These are phyloP conservation scores for Rhamnella rubrinervis DNA, from an alignment of 331 rosid genomes.

Conservation along the genomic window DNA sequence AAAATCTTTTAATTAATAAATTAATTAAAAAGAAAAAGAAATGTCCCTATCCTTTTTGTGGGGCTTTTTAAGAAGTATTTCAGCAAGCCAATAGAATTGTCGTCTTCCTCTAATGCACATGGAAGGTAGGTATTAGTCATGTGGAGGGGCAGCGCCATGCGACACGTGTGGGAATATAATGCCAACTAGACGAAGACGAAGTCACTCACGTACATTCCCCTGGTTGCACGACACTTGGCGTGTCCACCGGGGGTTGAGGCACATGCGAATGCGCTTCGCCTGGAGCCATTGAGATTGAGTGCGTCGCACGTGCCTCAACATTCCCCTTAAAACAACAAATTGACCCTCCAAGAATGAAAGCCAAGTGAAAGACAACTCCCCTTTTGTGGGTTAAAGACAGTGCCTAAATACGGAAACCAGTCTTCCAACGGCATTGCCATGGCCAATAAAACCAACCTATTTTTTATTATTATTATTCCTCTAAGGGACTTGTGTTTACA, in stretches of 20 bases:
- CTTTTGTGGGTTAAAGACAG: too few species aligned
- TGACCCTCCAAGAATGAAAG: neutral
- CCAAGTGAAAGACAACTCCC: too few species aligned
- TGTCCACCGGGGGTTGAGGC: conserved; percentile 23
- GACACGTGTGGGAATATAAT: conserved; percentile 38
- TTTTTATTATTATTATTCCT: too few species aligned
- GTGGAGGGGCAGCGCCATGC: conserved; percentile 14
- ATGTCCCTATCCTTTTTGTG: conserved; percentile 20
- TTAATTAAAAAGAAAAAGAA: neutral
- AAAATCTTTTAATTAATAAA: neutral
- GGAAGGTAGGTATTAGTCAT: conserved; percentile 45
- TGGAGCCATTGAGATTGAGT: conserved; percentile 1
- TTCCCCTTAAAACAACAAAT: neutral
- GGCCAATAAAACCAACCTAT: too few species aligned
- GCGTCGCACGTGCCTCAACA: conserved; percentile 27
- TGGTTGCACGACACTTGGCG: conserved; percentile 32
- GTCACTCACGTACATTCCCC: conserved; percentile 32
- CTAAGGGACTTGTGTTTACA: too few species aligned
- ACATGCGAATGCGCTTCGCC: conserved; percentile 32
- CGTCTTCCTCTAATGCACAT: conserved; percentile 42
- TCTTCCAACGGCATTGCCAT: conserved; percentile 15
- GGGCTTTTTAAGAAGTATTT: conserved; percentile 15
- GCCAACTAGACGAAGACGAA: conserved; percentile 7
- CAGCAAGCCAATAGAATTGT: conserved; percentile 29
- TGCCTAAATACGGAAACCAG: neutral